Percentiles rank a stretch among this genome's conserved stretches.
Evolutionary conservation across 768 basidiomycete species (phyloP).

Genomic region (Dentipellis sp.): DNA sequence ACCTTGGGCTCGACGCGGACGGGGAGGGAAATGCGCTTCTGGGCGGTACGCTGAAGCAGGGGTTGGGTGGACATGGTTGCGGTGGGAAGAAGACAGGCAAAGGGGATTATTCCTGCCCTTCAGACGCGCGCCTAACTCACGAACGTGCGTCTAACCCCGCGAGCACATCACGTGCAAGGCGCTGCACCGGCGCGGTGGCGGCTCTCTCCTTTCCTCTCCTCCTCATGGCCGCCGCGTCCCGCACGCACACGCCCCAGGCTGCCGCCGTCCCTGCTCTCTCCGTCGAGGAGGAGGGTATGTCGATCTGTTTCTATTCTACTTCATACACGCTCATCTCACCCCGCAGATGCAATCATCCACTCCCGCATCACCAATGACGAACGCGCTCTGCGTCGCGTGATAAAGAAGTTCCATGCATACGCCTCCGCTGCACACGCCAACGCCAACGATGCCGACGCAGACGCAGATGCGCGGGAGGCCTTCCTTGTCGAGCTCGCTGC

Average conservation of each 20-base stretch:
- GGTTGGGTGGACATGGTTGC: constrained; percentile 90
- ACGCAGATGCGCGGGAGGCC: constrained; percentile 68
- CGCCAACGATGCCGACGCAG: constrained; percentile 18
- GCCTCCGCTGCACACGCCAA: constrained; percentile 41
- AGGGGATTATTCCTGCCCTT: background rate
- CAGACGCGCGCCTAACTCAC: background rate
- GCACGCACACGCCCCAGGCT: constrained; percentile 3
- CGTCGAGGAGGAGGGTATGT: constrained; percentile 54
- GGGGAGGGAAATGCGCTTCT: constrained; percentile 93
- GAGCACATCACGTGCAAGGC: background rate
- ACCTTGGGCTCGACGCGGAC: constrained; percentile 93
- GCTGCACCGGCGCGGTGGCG: background rate
- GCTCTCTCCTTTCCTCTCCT: background rate
- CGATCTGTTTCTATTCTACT: background rate
- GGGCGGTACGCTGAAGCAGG: constrained; percentile 86
- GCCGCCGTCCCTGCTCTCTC: constrained; percentile 36
- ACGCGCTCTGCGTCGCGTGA: constrained; percentile 63
- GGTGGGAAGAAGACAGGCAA: background rate
- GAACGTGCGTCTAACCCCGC: background rate
- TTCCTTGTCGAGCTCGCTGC: constrained; percentile 72
- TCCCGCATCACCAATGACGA: constrained; percentile 79
- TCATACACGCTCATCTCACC: background rate
- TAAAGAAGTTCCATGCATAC: constrained; percentile 77
- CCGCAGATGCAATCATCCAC: constrained; percentile 67
- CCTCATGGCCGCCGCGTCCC: background rate